Conservation (phyloP, 2,329 filamentous ascomycete genomes). For the Colletotrichum godetiae region DNA sequence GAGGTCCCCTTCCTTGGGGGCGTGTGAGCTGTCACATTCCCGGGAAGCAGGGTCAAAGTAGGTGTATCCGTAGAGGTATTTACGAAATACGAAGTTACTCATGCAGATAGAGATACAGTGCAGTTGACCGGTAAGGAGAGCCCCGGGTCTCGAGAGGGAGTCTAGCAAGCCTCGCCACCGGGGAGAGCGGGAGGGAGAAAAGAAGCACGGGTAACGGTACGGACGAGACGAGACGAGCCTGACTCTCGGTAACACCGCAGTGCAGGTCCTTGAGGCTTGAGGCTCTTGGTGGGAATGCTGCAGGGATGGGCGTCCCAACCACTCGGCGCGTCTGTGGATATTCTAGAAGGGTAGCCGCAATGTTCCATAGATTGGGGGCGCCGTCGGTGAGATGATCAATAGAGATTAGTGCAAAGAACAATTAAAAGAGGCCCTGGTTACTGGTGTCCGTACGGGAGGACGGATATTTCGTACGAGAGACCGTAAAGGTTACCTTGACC, state of each 20-base stretch:
- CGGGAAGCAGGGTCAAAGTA: slow-evolving; percentile 19
- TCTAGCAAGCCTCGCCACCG: slow-evolving; percentile 23
- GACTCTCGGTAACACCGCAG: slow-evolving; percentile 25
- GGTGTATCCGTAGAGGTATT: neutral
- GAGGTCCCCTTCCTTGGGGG: neutral
- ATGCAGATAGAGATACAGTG: neutral
- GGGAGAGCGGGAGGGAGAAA: slow-evolving; percentile 10
- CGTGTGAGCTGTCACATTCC: slow-evolving; percentile 33
- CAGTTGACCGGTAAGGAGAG: neutral
- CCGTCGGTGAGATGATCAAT: slow-evolving; percentile 22
- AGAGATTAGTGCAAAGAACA: neutral
- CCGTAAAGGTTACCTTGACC: neutral
- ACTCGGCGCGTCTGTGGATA: slow-evolving; percentile 20
- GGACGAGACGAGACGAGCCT: slow-evolving; percentile 6
- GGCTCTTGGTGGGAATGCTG: neutral
- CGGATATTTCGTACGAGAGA: neutral
- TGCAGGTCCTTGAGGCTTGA: slow-evolving; percentile 4
- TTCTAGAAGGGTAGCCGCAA: slow-evolving; percentile 24
- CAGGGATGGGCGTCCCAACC: slow-evolving; percentile 9
- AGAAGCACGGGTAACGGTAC: neutral
- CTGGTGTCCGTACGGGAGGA: neutral
- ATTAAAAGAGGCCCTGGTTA: neutral
- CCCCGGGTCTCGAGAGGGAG: neutral
- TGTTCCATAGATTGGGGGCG: slow-evolving; percentile 22
- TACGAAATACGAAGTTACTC: too few relatives aligned